Base-by-base conservation (phyloP, 2,329 filamentous ascomycete genomes). In the Plectosphaerella sp. region DNA sequence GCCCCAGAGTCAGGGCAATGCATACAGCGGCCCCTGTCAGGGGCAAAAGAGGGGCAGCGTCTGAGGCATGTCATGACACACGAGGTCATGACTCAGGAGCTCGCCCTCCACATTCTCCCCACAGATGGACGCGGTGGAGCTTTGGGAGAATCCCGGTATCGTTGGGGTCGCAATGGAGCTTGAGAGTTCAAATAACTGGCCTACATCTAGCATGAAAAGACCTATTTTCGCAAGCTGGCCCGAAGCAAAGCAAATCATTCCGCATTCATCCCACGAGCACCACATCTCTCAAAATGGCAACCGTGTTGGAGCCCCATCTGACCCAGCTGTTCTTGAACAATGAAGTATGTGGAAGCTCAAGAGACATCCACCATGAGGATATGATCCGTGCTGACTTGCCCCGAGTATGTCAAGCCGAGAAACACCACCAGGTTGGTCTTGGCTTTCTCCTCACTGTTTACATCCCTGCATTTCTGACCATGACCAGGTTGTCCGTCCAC, bases 361-460 rank as follows among this genome's bases (percentile, higher is more conserved):
- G 15, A 11, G 11, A 12, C 8, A 14, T 5, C 5, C 45, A 16
- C 18, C 11, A 22, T 7, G 12, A 14, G 15, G 37, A 39, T 39
- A 12, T 39, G 15, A n/a, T 39, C 14, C 37, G 37, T 39, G 37
- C 37, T 16, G 33, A 10, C 18, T 57, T 47, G 48, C 6, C 16
- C 24, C 45, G 9, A 15, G 58, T 65, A 72, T 51, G 62, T 71
- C 50, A 71, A 72, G 48, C 72, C 72, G 9, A 71, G 72, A 51
- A 71, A 63, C 57, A 53, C 64, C 25, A 73, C 75, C 58, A 79
- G 73, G 50, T 67, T 79, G 36, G 66, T 71, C 16, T 62, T 78
- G 4, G 22, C 16, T 18, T 39, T 39, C 41, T 12, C 11, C 41
- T 4, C 18, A 5, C 22, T 43, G n/a, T 4, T 43, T 20, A 5